Evolutionary conservation across 2,329 filamentous ascomycete species (phyloP).

Genomic region (Cryphonectria naterciae): DNA sequence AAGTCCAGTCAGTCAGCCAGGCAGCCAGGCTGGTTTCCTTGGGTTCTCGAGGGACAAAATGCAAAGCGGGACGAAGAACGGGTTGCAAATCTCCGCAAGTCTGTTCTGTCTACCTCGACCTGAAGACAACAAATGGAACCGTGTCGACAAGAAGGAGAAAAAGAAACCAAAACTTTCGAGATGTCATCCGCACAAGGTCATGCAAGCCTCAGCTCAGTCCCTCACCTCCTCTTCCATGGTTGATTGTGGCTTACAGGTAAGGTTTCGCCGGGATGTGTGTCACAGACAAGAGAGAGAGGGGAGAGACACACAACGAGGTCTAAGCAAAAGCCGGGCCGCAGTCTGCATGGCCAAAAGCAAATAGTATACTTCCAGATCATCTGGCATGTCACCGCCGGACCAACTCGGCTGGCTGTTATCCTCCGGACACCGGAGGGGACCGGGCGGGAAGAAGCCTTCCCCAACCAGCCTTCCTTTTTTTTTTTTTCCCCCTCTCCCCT

Average conservation of each 20-base stretch:
- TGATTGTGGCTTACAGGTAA: background rate
- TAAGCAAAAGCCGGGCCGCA: background rate
- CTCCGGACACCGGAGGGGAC: constrained; percentile 7
- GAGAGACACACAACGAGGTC: too few relatives aligned
- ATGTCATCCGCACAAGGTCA: background rate
- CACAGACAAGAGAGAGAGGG: background rate
- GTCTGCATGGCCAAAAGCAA: background rate
- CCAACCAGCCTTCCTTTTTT: background rate
- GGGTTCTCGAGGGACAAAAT: background rate
- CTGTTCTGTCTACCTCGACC: background rate
- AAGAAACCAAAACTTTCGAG: background rate
- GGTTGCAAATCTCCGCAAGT: background rate
- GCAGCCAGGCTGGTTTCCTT: background rate
- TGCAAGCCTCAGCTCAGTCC: background rate
- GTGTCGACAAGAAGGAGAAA: too few relatives aligned
- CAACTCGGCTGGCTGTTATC: constrained; percentile 1
- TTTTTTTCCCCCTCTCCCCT: too few relatives aligned
- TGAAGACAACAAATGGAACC: background rate
- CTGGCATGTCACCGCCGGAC: constrained; percentile 10
- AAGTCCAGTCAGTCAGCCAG: background rate
- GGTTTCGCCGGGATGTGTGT: background rate
- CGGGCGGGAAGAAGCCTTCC: background rate
- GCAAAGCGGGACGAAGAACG: too few relatives aligned
- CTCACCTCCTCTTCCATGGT: background rate
- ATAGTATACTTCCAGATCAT: background rate